phyloP scores from a whole-genome alignment of 1,284 basidiomycete genomes.

The Anthracocystis walkeri region DNA sequence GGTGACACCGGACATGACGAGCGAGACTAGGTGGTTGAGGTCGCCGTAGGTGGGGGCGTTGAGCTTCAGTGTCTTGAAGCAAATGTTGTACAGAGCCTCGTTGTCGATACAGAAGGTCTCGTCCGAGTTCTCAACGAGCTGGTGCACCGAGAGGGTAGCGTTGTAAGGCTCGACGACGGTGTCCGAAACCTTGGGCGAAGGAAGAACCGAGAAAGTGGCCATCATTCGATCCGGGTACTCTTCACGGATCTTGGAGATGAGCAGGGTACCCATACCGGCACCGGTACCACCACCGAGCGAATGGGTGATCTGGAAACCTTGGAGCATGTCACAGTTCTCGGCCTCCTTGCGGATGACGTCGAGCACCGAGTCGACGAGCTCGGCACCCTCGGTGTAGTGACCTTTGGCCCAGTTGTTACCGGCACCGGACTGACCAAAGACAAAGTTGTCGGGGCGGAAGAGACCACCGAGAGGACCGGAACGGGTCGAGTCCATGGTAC shows the following conservation, averaged over 20 bases:
- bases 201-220: slow-evolving; percentile 89
- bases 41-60: slow-evolving; percentile 71
- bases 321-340: slow-evolving; percentile 85
- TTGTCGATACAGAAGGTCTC: slow-evolving; percentile 92
- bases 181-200: slow-evolving; percentile 93
- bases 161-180: slow-evolving; percentile 97
- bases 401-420: slow-evolving; percentile 92
- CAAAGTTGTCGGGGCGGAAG: slow-evolving; percentile 87
- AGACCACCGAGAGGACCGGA: slow-evolving; percentile 79
- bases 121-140: slow-evolving; percentile 89
- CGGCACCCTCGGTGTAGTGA: slow-evolving; percentile 75
- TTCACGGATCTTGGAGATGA: slow-evolving; percentile 70
- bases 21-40: slow-evolving; percentile 77
- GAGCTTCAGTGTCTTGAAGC: slow-evolving; percentile 79
- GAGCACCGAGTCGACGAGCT: slow-evolving; percentile 86
- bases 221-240: slow-evolving; percentile 81
- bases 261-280: slow-evolving; percentile 63
- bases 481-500: slow-evolving; percentile 80
- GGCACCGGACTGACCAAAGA: slow-evolving; percentile 76
- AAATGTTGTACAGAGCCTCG: slow-evolving; percentile 92
- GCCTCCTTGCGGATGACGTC: slow-evolving; percentile 71
- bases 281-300: slow-evolving; percentile 86
- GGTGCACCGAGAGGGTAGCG: slow-evolving; percentile 87
- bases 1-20: slow-evolving; percentile 89
- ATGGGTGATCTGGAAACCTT: slow-evolving; percentile 93